phyloP scores from a whole-genome alignment of 495 filamentous ascomycete species.

The Stereocaulon alpinum region DNA sequence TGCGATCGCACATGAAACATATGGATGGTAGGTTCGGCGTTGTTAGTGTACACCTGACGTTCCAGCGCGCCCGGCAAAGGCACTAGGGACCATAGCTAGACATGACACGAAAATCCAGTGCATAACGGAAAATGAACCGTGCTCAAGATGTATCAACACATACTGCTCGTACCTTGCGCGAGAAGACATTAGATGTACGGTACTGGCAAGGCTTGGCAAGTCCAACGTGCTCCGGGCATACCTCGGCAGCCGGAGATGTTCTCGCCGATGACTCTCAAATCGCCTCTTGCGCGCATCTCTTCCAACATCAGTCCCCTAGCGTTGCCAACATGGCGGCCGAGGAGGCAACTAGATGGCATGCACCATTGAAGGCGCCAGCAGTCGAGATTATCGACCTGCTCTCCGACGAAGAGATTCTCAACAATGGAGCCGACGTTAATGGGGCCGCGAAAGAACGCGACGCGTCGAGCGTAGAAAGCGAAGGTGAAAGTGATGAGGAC shows the following conservation, averaged over 20 bases:
- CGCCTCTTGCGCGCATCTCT: neutral
- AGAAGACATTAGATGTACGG: too few relatives aligned
- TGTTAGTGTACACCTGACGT: conserved; percentile 1
- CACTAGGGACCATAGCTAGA: neutral
- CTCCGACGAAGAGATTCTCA: conserved; percentile 18
- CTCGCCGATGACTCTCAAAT: too few relatives aligned
- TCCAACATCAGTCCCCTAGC: neutral
- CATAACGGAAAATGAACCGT: neutral
- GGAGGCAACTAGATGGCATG: conserved; percentile 1
- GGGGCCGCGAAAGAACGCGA: conserved; percentile 15
- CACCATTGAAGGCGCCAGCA: conserved; percentile 33
- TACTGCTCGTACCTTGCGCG: too few relatives aligned
- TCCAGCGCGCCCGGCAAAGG: neutral
- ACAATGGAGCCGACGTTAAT: neutral
- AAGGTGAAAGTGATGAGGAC: conserved; percentile 47
- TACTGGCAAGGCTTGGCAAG: too few relatives aligned
- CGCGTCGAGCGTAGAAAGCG: conserved; percentile 29
- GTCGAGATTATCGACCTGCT: conserved; percentile 37
- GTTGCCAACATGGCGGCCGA: neutral
- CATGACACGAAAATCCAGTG: neutral
- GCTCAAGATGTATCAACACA: neutral
- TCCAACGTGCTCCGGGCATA: too few relatives aligned
- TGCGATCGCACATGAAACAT: neutral
- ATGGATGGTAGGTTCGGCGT: neutral
- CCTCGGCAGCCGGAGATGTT: too few relatives aligned